A percentile compares a stretch with the other conserved stretches of the same genome.
Conservation (phyloP, 768 basidiomycete species). For the Hirschioporus abietinus region DNA sequence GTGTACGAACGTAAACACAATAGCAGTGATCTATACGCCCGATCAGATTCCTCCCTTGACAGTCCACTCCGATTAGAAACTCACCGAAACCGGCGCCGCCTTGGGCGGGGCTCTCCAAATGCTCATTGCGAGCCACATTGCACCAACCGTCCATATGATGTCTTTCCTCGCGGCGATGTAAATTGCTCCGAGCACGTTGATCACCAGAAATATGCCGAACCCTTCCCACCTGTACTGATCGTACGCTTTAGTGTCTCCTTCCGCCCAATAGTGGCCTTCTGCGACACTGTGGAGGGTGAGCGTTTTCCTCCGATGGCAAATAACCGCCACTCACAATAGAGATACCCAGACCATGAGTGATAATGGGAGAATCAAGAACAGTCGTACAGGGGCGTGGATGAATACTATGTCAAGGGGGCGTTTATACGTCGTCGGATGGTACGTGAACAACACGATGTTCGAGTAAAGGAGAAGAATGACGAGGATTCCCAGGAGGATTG, state of each 20-base stretch:
- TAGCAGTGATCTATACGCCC: constrained; percentile 38
- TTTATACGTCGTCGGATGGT: constrained; percentile 53
- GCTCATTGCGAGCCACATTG: constrained; percentile 67
- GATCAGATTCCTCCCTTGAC: neutral
- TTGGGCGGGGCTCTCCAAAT: constrained; percentile 60
- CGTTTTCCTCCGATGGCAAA: neutral
- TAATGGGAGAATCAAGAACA: constrained; percentile 52
- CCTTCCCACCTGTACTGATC: constrained; percentile 65
- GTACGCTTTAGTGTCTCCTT: constrained; percentile 49
- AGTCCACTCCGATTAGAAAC: constrained; percentile 21
- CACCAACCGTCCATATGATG: constrained; percentile 70
- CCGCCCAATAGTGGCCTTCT: constrained; percentile 57
- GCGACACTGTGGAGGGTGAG: constrained; percentile 47
- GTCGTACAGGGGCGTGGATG: constrained; percentile 83
- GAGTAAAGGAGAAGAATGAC: constrained; percentile 71
- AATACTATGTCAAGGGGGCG: constrained; percentile 75
- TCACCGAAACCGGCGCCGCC: constrained; percentile 57
- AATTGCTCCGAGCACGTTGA: constrained; percentile 53
- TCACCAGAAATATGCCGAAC: constrained; percentile 58
- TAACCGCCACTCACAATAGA: constrained; percentile 39
- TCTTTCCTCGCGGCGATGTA: constrained; percentile 56
- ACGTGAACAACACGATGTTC: constrained; percentile 70
- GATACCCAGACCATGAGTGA: constrained; percentile 56
- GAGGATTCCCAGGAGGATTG: constrained; percentile 67
- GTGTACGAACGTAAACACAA: constrained; percentile 61